Base-by-base conservation (phyloP, 2,329 filamentous ascomycete genomes). In the Scopulariopsis brevicaulis region DNA sequence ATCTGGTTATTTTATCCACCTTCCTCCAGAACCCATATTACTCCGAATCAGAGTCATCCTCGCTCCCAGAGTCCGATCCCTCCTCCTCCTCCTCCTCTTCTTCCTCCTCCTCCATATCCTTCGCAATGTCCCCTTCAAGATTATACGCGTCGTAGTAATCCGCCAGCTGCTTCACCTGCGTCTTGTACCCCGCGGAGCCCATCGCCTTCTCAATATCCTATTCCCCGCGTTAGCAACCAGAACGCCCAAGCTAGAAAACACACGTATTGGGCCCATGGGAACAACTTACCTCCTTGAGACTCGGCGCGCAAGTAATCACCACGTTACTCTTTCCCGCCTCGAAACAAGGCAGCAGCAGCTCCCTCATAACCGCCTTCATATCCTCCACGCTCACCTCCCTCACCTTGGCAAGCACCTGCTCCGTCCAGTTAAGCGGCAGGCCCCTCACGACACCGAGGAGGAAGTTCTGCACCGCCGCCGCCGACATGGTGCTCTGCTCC, bases 141-240 rank as follows among this genome's bases (percentile, higher is more conserved):
- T 93, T 93, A 68, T 97, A 97, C 66, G 91, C 89, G 62, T 96
- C 90, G 69, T 95, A 84, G 70, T 96, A 97, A 65, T 88, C 81
- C 50, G 85, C 83, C 55, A 97, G 77, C 32, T 86, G 78, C 67
- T 86, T 85, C 46, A 89, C 79, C 67, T 89, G 81, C 0, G 87
- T 86, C 69, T 85, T 86, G 76, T 96, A 99, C 0, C 91, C 91
- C 59, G 84, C 85, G 1, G 75, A 76, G 63, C 83, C 79, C 65
- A 97, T 89, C 1, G 87, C 85, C 63, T 85, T 85, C 65, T 87
- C 82, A 64, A 96, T 83, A 60, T 80, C 81, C 90, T 96, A 55
- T 24, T 20, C 48, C 63, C 37, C 59, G 59, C 58, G n/a, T 20
- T 4, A 34, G 35, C 14, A 46, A 15, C 3, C 18, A 14, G 32